Evolutionary conservation across 805 yeast genomes (phyloP).

Genomic region (Lipomyces yamadae): DNA sequence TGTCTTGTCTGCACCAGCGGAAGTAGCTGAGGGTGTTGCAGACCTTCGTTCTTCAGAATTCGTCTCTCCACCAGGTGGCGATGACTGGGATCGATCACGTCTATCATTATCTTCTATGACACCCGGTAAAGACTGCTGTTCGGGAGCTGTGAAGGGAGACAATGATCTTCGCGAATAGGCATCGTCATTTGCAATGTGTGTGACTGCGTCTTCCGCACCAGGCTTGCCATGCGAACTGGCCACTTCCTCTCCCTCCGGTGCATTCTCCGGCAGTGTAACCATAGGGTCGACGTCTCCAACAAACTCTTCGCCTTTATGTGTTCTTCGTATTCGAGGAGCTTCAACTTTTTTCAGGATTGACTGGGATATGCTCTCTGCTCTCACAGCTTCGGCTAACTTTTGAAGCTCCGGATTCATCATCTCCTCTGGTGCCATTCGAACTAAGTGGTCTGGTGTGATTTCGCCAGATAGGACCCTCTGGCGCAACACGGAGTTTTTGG

Average conservation of each 20-base stretch:
- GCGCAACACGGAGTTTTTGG: constrained; percentile 62
- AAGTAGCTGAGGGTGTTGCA: background rate
- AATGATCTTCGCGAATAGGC: background rate
- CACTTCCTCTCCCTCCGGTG: constrained; percentile 3
- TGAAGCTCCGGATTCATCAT: constrained; percentile 76
- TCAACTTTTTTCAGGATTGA: constrained; percentile 66
- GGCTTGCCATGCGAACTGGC: background rate
- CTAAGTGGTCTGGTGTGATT: constrained; percentile 62
- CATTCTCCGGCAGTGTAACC: background rate
- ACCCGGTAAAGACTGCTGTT: background rate
- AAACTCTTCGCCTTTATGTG: constrained; percentile 89
- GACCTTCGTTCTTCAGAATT: constrained; percentile 1
- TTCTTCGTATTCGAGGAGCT: constrained; percentile 70
- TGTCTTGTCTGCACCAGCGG: constrained; percentile 8
- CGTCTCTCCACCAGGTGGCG: background rate
- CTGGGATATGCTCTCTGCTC: constrained; percentile 68
- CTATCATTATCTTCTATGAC: background rate
- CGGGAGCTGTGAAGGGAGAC: background rate
- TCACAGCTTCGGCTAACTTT: constrained; percentile 70
- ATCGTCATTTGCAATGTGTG: background rate
- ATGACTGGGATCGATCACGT: background rate
- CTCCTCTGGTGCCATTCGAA: constrained; percentile 70
- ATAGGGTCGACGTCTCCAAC: constrained; percentile 59
- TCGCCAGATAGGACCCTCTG: constrained; percentile 59
- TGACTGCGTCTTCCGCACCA: background rate